A percentile compares a stretch with the other conserved stretches of the same genome.
These are phyloP conservation scores for Pyrrhoderma lamaoense DNA, from an alignment of 1,284 basidiomycete genomes.

Conservation along the genomic window DNA sequence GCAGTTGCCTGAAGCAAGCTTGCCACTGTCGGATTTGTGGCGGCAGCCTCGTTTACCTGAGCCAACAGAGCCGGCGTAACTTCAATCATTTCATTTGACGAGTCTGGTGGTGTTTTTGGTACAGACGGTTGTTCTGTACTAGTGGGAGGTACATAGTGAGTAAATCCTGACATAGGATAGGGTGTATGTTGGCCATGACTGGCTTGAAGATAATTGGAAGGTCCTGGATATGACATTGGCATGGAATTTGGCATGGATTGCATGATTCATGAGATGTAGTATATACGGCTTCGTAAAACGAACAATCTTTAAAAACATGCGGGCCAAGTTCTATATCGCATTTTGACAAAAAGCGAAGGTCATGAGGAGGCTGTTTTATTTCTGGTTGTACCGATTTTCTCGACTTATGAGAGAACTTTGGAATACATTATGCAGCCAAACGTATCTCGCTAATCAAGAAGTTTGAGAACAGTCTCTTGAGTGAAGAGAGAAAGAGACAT, in stretches of 20 bases:
- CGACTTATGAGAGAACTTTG: slow-evolving; percentile 59
- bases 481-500: slow-evolving; percentile 21
- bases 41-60: slow-evolving; percentile 58
- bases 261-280: slow-evolving; percentile 9
- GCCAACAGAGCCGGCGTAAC: slow-evolving; percentile 49
- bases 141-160: slow-evolving; percentile 4
- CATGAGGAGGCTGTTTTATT: slow-evolving; percentile 47
- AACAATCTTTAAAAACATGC: slow-evolving; percentile 56
- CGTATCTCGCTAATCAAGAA: slow-evolving; percentile 47
- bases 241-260: neutral
- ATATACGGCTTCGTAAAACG: slow-evolving; percentile 63
- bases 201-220: neutral
- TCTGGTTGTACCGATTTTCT: slow-evolving; percentile 46
- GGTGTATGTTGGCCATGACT: slow-evolving; percentile 4
- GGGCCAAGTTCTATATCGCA: slow-evolving; percentile 67
- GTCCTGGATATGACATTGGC: neutral
- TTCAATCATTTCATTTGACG: slow-evolving; percentile 27
- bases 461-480: slow-evolving; percentile 1
- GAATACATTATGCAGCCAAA: slow-evolving; percentile 58
- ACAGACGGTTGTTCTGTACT: slow-evolving; percentile 23
- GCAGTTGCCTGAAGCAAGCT: slow-evolving; percentile 56
- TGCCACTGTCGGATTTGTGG: slow-evolving; percentile 54
- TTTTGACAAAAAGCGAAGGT: slow-evolving; percentile 51
- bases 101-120: slow-evolving; percentile 35
- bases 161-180: slow-evolving; percentile 2